These are phyloP conservation scores for Fraxinus ornus DNA, from an alignment of 305 asterid genomes.

Conservation along the genomic window DNA sequence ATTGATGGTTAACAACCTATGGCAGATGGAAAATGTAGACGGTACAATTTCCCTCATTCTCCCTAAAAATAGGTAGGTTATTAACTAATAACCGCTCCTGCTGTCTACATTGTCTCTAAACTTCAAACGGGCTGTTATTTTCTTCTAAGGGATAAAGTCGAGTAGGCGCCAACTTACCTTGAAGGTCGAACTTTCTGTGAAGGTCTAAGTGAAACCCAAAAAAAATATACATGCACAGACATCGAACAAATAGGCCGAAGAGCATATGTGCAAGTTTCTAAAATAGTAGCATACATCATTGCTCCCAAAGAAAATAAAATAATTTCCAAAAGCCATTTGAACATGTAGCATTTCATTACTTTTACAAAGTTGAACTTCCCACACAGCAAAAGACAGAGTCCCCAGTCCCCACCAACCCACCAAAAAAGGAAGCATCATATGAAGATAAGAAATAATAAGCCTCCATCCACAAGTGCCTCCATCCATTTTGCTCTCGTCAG, in stretches of 20 bases:
- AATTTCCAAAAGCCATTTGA: slow-evolving; percentile 20
- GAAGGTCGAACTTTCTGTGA: no score
- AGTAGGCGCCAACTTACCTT: neutral
- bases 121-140: neutral
- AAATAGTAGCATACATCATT: slow-evolving; percentile 8
- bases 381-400: slow-evolving; percentile 22
- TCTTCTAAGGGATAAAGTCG: neutral
- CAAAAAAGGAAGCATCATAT: slow-evolving; percentile 25
- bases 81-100: no score
- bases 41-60: no score
- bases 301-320: slow-evolving; percentile 14
- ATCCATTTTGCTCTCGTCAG: slow-evolving; percentile 24
- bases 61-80: no score
- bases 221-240: neutral
- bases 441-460: slow-evolving; percentile 32
- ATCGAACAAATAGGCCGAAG: neutral
- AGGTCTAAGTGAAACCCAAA: neutral
- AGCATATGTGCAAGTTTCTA: neutral
- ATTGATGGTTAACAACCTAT: no score
- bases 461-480: slow-evolving; percentile 29
- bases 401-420: slow-evolving; percentile 43
- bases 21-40: no score
- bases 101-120: no score
- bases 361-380: slow-evolving; percentile 30
- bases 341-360: slow-evolving; percentile 19